Evolutionary conservation across 2,329 filamentous ascomycete genomes (phyloP), one percentile per base, ranked within the genome.

Genomic region (Mollisiaceae sp.): DNA sequence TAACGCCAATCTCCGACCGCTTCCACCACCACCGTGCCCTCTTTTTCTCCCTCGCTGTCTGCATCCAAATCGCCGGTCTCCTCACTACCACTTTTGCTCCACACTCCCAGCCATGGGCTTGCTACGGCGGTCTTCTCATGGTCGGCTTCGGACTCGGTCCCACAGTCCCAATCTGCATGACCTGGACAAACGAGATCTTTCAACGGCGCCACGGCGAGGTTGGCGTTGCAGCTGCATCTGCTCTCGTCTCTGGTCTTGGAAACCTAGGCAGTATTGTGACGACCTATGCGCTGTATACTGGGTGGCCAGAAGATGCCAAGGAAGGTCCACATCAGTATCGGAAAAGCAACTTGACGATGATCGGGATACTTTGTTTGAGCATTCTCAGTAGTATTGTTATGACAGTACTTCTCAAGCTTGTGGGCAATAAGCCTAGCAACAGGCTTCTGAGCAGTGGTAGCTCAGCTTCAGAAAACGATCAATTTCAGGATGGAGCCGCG

Each of bases 161-260:
- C 3, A 97, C 93, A 0, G 93, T 97, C 0, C 93, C 93, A 12
- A 94, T 94, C 74, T 94, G 91, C 77, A 97, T 97, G 93, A 90
- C 93, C 41, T 97, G 93, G 93, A 93, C 91, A 38, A 92, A 89
- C 68, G 91, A 97, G 78, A 90, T 97, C 74, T 97, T 97, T 82
- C 93, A 97, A 79, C 86, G 86, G 38, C 90, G 93, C 14, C 93
- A 97, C 75, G 92, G 93, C 56, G 93, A 97, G 78, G 92, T 97
- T 24, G 93, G 93, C 63, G 93, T 97, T 8, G 93, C 93, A 4
- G 91, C 93, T 15, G 93, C 93, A 0, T 88, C 91, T 1, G 93
- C 93, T 2, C 83, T 97, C 12, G 93, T 97, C 0, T 95, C 92
- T 0, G 93, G 93, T 0, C 82, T 96, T 45, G 93, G 93, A 0